Evolutionary conservation across 2,329 filamentous ascomycete species (phyloP).

Genomic region (Aspergillus neoniger): DNA sequence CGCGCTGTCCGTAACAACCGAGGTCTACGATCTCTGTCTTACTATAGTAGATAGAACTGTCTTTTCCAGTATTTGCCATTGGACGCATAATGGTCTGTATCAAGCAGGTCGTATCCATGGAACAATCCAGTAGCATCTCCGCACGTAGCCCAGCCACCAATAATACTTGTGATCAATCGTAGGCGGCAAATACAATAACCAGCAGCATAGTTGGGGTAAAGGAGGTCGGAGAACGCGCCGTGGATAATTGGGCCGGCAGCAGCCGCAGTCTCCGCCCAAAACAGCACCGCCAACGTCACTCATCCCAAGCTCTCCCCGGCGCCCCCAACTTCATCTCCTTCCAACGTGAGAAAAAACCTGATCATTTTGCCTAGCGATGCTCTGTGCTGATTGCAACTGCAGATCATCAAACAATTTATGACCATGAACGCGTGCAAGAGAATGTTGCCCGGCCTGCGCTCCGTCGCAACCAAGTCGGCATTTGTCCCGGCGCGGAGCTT

Average conservation of each 20-base stretch:
- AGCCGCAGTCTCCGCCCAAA: conserved; percentile 21
- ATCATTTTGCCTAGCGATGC: conserved; percentile 2
- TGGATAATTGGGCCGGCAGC: conserved; percentile 19
- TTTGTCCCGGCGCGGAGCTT: conserved; percentile 31
- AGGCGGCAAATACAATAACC: conserved; percentile 9
- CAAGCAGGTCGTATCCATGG: not conserved
- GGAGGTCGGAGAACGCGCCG: not conserved
- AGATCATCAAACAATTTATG: not conserved
- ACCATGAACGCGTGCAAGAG: conserved; percentile 19
- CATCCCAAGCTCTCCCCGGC: conserved; percentile 13
- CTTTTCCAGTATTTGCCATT: not conserved
- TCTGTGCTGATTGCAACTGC: conserved; percentile 3
- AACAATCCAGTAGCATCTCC: not conserved
- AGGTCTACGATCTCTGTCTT: not conserved
- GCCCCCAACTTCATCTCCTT: conserved; percentile 6
- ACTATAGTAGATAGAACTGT: not conserved
- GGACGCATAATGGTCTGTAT: not conserved
- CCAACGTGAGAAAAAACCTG: not conserved
- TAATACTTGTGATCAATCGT: not conserved
- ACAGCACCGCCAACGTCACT: conserved; percentile 19
- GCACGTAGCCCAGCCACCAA: not conserved
- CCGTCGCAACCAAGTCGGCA: conserved; percentile 18
- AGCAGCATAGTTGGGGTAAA: conserved; percentile 9
- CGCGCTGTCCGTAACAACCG: not conserved
- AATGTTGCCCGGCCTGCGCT: conserved; percentile 23